phyloP scores from a whole-genome alignment of 2,329 filamentous ascomycete species.

The Microdochium bolleyi region DNA sequence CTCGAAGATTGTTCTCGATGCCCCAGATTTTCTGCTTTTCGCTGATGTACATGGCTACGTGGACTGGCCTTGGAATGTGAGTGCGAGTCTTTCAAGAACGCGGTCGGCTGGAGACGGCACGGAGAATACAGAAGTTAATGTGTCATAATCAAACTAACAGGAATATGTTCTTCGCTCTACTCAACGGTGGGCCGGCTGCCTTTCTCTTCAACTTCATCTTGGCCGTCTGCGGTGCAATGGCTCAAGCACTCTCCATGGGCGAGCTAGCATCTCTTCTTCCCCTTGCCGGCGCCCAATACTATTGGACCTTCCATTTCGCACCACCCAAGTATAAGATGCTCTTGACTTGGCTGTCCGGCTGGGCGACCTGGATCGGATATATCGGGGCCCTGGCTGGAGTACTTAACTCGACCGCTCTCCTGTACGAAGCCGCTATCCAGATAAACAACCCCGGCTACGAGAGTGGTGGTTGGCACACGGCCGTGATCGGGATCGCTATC shows the following conservation, averaged over 20 bases:
- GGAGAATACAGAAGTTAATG: neutral
- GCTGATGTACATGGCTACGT: conserved; percentile 2
- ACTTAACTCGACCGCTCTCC: neutral
- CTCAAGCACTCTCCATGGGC: neutral
- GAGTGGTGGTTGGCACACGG: conserved; percentile 1
- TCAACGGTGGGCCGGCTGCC: neutral
- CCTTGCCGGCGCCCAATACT: neutral
- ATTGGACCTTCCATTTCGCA: neutral
- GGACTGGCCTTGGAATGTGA: neutral
- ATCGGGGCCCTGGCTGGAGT: conserved; percentile 1
- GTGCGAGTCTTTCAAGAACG: neutral
- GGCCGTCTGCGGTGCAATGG: neutral
- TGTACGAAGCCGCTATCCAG: conserved; percentile 5
- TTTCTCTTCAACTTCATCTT: neutral
- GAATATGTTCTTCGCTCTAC: neutral
- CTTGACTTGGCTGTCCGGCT: neutral
- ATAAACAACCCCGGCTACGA: conserved; percentile 1
- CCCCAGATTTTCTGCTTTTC: conserved; percentile 4
- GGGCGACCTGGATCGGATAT: conserved; percentile 2
- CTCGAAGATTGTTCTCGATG: conserved; percentile 2
- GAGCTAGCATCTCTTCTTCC: neutral
- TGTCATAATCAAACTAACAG: neutral
- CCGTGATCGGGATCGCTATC: neutral
- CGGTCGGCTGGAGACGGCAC: neutral
- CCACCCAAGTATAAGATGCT: neutral